A percentile compares a stretch with the other conserved stretches of the same genome.
These are phyloP conservation scores for Aspergillus udagawae DNA, from an alignment of 2,329 filamentous ascomycete genomes.

Conservation along the genomic window DNA sequence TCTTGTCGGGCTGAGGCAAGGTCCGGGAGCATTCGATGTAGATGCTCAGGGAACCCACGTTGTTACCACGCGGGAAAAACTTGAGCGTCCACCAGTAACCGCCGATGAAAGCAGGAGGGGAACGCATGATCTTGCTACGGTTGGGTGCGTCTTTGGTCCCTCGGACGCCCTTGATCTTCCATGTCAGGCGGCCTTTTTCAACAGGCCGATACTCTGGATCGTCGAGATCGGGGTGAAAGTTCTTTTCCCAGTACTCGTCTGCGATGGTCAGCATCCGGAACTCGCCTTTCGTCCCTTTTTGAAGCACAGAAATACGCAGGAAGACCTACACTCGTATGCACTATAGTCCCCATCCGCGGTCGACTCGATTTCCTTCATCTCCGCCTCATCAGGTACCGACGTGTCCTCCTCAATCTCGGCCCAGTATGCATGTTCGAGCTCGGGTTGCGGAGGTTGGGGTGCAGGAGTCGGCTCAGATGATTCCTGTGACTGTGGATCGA, in stretches of 20 bases:
- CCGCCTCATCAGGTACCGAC: slow-evolving; percentile 53
- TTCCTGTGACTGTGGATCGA: slow-evolving; percentile 6
- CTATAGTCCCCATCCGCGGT: slow-evolving; percentile 46
- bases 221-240: slow-evolving; percentile 53
- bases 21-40: slow-evolving; percentile 60
- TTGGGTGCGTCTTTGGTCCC: slow-evolving; percentile 60
- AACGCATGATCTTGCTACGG: slow-evolving; percentile 55
- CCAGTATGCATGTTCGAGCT: slow-evolving; percentile 45
- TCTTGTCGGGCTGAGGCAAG: slow-evolving; percentile 35
- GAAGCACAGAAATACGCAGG: not conserved
- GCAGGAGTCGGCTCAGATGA: slow-evolving; percentile 12
- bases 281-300: not conserved
- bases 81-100: slow-evolving; percentile 64
- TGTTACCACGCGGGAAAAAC: slow-evolving; percentile 60
- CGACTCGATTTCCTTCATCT: slow-evolving; percentile 54
- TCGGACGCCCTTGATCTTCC: slow-evolving; percentile 56
- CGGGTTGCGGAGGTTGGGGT: slow-evolving; percentile 18
- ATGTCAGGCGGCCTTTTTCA: slow-evolving; percentile 55
- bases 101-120: slow-evolving; percentile 52
- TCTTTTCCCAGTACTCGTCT: slow-evolving; percentile 57
- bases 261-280: slow-evolving; percentile 4
- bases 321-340: slow-evolving; percentile 50
- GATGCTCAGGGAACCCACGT: slow-evolving; percentile 54
- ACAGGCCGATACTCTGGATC: slow-evolving; percentile 54
- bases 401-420: slow-evolving; percentile 54